A percentile compares a stretch with the other conserved stretches of the same genome.
phyloP scores from a whole-genome alignment of 176 grass and related monocot species.

The Elymus sibiricus region DNA sequence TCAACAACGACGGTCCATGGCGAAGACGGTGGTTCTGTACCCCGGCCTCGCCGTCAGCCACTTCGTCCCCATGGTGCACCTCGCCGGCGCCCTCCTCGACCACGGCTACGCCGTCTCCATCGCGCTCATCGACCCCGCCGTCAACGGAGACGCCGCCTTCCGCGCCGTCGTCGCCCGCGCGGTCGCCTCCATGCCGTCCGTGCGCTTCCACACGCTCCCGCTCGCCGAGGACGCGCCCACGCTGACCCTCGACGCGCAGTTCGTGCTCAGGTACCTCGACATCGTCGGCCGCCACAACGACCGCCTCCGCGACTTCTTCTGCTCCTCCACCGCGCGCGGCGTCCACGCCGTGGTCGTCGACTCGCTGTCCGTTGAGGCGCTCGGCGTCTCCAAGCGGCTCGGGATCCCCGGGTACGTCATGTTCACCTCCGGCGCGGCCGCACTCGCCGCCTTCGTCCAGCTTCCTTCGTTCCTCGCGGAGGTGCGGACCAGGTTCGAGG shows the following conservation, averaged over 20 bases:
- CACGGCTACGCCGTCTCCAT: constrained; percentile 28
- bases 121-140: constrained; percentile 24
- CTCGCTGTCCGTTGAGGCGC: constrained; percentile 21
- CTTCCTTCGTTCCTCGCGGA: background rate
- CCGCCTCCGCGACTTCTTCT: constrained; percentile 19
- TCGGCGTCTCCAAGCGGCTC: constrained; percentile 28
- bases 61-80: constrained; percentile 42
- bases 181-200: constrained; percentile 22
- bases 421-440: constrained; percentile 23
- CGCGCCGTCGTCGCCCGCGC: constrained; percentile 14
- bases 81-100: constrained; percentile 26
- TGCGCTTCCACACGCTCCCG: constrained; percentile 37
- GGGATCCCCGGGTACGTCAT: constrained; percentile 16
- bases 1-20: background rate
- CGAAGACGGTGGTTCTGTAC: constrained; percentile 34
- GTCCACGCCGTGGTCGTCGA: constrained; percentile 38
- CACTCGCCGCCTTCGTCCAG: constrained; percentile 24
- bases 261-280: background rate
- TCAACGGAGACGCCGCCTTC: background rate
- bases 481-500: background rate
- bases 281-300: constrained; percentile 22
- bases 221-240: background rate
- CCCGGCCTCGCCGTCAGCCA: constrained; percentile 26
- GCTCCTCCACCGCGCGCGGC: background rate
- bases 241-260: background rate